A percentile compares a stretch with the other conserved stretches of the same genome.
Evolutionary conservation across 2,329 filamentous ascomycete species (phyloP).

Genomic region (Ceratocystis cubensis): DNA sequence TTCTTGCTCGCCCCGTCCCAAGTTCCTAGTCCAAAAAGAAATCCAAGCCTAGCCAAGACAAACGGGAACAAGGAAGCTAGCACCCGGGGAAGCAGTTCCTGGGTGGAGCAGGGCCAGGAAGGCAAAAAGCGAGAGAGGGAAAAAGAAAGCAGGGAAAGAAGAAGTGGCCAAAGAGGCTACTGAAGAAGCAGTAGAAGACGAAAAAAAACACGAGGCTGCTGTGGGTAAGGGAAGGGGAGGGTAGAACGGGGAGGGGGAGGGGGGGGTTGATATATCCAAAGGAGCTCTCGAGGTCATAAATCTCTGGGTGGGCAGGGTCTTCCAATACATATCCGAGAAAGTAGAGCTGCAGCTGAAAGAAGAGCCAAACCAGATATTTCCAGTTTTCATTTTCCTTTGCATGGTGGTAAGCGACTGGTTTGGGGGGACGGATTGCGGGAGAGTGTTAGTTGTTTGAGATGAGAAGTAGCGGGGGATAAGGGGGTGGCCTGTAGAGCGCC

Average conservation of each 20-base stretch:
- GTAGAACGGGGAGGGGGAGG: neutral
- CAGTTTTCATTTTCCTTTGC: neutral
- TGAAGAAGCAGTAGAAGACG: neutral
- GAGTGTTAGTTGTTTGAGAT: too few relatives aligned
- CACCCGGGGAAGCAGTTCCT: slow-evolving; percentile 5
- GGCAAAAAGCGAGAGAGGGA: neutral
- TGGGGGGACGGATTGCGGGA: neutral
- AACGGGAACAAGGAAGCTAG: slow-evolving; percentile 4
- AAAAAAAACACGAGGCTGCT: neutral
- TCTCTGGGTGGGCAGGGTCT: neutral
- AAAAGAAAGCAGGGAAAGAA: neutral
- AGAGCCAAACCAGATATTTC: slow-evolving; percentile 1
- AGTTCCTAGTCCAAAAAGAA: neutral
- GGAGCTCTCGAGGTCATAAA: neutral
- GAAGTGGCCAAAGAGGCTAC: neutral
- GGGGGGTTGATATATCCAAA: neutral
- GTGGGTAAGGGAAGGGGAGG: neutral
- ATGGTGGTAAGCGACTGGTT: neutral
- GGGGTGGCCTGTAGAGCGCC: too few relatives aligned
- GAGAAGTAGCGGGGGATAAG: too few relatives aligned
- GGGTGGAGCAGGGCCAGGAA: neutral
- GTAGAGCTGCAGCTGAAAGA: neutral
- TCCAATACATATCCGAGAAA: neutral
- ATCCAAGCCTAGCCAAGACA: neutral
- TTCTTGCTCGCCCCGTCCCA: too few relatives aligned